Evolutionary conservation across 192 early-diverging fungal species (phyloP).

Genomic region (Gryganskiella cystojenkinii): DNA sequence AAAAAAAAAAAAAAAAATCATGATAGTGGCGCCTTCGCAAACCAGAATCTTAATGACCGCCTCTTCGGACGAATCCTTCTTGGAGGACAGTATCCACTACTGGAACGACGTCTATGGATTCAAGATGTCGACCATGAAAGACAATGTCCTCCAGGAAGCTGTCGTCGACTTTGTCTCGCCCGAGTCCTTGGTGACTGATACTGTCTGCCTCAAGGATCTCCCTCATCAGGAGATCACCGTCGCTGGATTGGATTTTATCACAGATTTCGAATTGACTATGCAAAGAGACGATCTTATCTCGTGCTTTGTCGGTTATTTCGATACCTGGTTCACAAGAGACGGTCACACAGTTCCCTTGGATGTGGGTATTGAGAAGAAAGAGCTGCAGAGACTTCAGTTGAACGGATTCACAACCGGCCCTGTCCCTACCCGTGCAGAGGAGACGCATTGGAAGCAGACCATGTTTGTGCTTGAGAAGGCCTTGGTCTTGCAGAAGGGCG

Average conservation of each 20-base stretch:
- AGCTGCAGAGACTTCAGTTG: conserved; percentile 37
- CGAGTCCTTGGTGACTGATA: conserved; percentile 84
- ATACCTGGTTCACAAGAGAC: conserved; percentile 93
- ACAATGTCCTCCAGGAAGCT: conserved; percentile 86
- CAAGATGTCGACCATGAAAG: conserved; percentile 95
- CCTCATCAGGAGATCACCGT: conserved; percentile 90
- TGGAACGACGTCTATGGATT: conserved; percentile 68
- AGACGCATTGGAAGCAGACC: conserved; percentile 99
- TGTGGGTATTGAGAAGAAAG: conserved; percentile 40
- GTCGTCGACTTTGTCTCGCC: conserved; percentile 96
- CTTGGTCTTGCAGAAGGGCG: conserved; percentile 67
- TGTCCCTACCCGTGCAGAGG: conserved; percentile 77
- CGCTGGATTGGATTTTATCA: conserved; percentile 86
- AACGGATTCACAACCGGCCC: conserved; percentile 68
- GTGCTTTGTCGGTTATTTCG: conserved; percentile 97
- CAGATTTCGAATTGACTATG: conserved; percentile 83
- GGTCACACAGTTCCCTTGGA: conserved; percentile 84
- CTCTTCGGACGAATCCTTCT: conserved; percentile 94
- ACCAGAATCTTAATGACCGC: conserved; percentile 70
- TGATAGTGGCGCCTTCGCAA: conserved; percentile 56
- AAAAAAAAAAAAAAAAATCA: neutral
- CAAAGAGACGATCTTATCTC: conserved; percentile 88
- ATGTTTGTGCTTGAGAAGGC: conserved; percentile 91
- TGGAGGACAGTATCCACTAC: conserved; percentile 70
- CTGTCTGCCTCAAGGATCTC: conserved; percentile 76